A percentile compares a stretch with the other conserved stretches of the same genome.
Evolutionary conservation across 2,329 filamentous ascomycete genomes (phyloP).

Genomic region (Calonectria ilicicola): DNA sequence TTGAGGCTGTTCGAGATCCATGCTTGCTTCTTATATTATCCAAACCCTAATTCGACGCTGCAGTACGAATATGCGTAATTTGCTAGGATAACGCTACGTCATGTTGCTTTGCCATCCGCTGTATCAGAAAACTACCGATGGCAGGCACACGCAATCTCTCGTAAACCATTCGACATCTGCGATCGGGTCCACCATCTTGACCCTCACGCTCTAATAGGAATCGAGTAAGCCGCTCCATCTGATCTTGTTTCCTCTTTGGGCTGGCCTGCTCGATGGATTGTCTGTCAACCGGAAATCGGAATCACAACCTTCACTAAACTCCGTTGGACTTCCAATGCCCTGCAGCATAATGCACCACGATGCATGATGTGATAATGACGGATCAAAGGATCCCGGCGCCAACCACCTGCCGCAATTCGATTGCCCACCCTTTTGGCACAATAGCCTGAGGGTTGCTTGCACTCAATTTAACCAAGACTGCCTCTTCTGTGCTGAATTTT

Average conservation of each 20-base stretch:
- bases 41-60: conserved; percentile 11
- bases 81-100: background rate
- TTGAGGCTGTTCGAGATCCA: conserved; percentile 6
- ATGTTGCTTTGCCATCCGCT: background rate
- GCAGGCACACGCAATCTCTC: background rate
- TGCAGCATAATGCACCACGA: background rate
- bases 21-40: background rate
- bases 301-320: background rate
- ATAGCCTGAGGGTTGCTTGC: background rate
- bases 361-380: background rate
- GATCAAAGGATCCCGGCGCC: background rate
- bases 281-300: background rate
- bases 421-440: background rate
- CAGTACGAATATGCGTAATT: background rate
- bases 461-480: conserved; percentile 1
- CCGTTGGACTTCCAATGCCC: background rate
- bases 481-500: background rate
- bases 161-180: background rate
- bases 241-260: background rate
- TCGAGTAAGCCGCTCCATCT: background rate
- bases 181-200: background rate
- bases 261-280: background rate
- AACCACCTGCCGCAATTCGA: background rate
- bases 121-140: background rate
- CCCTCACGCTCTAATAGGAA: background rate